Evolutionary conservation across 192 early-diverging fungal genomes (phyloP).

Genomic region (Coemansia sp.): DNA sequence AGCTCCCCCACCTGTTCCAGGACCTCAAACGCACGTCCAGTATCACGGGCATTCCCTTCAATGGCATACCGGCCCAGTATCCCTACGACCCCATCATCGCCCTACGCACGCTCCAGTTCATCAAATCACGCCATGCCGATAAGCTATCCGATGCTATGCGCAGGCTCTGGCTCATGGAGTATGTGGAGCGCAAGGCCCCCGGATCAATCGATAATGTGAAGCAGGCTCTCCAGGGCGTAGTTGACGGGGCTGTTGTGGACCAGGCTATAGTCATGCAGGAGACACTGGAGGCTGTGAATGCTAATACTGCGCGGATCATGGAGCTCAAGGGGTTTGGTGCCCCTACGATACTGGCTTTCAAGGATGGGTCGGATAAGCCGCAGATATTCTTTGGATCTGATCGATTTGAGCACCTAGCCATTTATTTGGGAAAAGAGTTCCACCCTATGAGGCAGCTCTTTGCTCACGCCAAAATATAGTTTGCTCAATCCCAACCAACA

Average conservation of each 20-base stretch:
- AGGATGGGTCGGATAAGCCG: slow-evolving; percentile 9
- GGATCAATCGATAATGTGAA: slow-evolving; percentile 27
- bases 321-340: slow-evolving; percentile 37
- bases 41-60: slow-evolving; percentile 43
- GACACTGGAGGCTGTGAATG: slow-evolving; percentile 12
- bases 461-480: slow-evolving; percentile 16
- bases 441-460: slow-evolving; percentile 46
- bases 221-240: slow-evolving; percentile 15
- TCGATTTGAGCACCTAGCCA: slow-evolving; percentile 46
- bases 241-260: slow-evolving; percentile 18
- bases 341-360: slow-evolving; percentile 40
- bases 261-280: slow-evolving; percentile 10
- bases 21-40: slow-evolving; percentile 30
- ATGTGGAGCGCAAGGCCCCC: slow-evolving; percentile 25
- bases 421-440: slow-evolving; percentile 32
- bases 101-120: slow-evolving; percentile 31
- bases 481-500: neutral
- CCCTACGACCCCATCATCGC: slow-evolving; percentile 34
- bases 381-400: slow-evolving; percentile 49
- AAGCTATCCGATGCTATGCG: slow-evolving; percentile 36
- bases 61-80: slow-evolving; percentile 29
- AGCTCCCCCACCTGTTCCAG: slow-evolving; percentile 29
- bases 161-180: slow-evolving; percentile 35
- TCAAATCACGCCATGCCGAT: slow-evolving; percentile 23
- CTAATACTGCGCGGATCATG: slow-evolving; percentile 18